Evolutionary conservation across 352 stramenopile species (phyloP), one percentile per base, ranked within the genome.

Genomic region (Phytophthora pistaciae): DNA sequence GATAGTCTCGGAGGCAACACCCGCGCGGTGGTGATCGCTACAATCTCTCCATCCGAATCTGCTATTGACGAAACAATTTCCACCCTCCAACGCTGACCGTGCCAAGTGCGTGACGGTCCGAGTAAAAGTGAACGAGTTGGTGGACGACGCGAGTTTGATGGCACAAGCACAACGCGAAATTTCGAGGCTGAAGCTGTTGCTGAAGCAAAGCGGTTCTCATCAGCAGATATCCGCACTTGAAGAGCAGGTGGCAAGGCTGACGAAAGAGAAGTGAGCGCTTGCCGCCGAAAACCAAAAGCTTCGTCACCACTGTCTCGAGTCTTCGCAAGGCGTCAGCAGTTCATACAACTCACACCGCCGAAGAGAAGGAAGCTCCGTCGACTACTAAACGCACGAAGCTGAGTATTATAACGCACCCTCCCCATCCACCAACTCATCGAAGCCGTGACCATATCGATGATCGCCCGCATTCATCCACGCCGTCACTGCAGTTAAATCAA

Each of bases 1-100:
- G 88, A 94, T 55, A 89, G 75, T 46, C 74, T 96, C 0, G 87
- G 88, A 31, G 94, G 94, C 29, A 98, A 98, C 66, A 94, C 90
- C 1, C 80, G 92, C 14, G 98, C 93, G 3, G 84, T 91, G 4
- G 94, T 98, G 63, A 87, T 98, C 21, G 93, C 92, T 11, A 97
- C 94, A 1, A 81, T 98, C 13, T 96, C 87, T 2, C 93, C 91
- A n/a, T 91, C 92, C 0, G 75, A 79, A 16, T 78, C 75, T 6
- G 79, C 85, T 18, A 75, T 94, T 5, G 93, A 98, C 38, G 94
- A 98, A 75, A 96, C 92, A 21, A 83, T 98, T 13, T 97, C 90
- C 23, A 98, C 93, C 31, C 79, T 98, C 10, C 79, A 95, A 60
- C 61, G 92, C 93, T 0, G 89, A 97, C 23, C 87, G 91, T 7